Evolutionary conservation across 2,329 filamentous ascomycete species (phyloP).

Genomic region (Emydomyces testavorans): DNA sequence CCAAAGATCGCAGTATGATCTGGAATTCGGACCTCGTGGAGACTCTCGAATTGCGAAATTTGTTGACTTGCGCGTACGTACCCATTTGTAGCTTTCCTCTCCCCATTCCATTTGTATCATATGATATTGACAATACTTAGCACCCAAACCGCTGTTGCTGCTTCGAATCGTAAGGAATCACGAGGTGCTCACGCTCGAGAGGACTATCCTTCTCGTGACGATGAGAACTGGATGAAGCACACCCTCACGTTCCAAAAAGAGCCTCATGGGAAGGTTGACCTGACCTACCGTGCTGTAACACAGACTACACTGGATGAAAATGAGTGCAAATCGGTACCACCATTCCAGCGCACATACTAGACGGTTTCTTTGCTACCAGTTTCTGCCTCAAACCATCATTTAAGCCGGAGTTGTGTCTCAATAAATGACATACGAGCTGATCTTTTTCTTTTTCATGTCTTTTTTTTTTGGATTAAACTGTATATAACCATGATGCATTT

Average conservation of each 20-base stretch:
- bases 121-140: constrained; percentile 32
- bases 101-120: neutral
- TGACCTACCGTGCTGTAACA: constrained; percentile 76
- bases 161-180: constrained; percentile 91
- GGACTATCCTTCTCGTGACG: constrained; percentile 90
- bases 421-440: no score
- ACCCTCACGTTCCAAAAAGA: constrained; percentile 90
- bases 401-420: constrained; percentile 8
- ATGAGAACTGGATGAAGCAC: constrained; percentile 99
- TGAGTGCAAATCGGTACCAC: constrained; percentile 92
- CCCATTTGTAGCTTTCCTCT: neutral
- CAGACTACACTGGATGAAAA: constrained; percentile 77
- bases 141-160: constrained; percentile 80
- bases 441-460: no score
- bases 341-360: constrained; percentile 65
- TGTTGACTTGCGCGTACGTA: constrained; percentile 89
- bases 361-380: neutral
- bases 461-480: constrained; percentile 10
- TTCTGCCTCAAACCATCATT: constrained; percentile 3
- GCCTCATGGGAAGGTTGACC: constrained; percentile 74
- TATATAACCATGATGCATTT: constrained; percentile 13
- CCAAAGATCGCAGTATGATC: constrained; percentile 99
- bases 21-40: constrained; percentile 98
- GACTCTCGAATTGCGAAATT: constrained; percentile 86
- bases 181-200: constrained; percentile 94